These are phyloP conservation scores for Nakazawaea wickerhamii DNA, from an alignment of 805 yeast genomes.

Conservation along the genomic window DNA sequence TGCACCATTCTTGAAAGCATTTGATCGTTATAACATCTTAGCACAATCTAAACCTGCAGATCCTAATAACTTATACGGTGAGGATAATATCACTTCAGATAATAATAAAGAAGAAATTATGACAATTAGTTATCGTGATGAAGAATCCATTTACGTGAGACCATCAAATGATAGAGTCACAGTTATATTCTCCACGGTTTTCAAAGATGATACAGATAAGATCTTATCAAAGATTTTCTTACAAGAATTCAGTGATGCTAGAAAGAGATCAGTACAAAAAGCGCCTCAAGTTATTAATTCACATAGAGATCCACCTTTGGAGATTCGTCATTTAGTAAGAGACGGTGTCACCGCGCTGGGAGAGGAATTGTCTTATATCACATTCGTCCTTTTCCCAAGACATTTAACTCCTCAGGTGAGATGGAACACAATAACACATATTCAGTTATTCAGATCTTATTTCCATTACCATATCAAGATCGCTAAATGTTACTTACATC, in stretches of 20 bases:
- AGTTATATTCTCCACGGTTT: constrained; percentile 88
- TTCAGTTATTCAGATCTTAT: constrained; percentile 89
- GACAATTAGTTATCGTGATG: constrained; percentile 82
- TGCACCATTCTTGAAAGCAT: constrained; percentile 88
- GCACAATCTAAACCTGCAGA: constrained; percentile 35
- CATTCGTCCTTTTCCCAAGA: constrained; percentile 77
- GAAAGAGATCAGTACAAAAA: constrained; percentile 91
- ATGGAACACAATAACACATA: constrained; percentile 86
- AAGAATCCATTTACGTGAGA: constrained; percentile 83
- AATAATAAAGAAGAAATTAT: constrained; percentile 50
- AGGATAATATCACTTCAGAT: constrained; percentile 25
- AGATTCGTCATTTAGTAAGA: constrained; percentile 45
- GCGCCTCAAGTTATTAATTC: constrained; percentile 97
- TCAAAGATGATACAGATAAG: constrained; percentile 95
- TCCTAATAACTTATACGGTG: constrained; percentile 37
- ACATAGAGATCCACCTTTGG: constrained; percentile 89
- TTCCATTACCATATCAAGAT: constrained; percentile 99
- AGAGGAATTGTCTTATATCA: constrained; percentile 39
- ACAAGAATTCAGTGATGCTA: constrained; percentile 93
- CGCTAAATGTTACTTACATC: constrained; percentile 96
- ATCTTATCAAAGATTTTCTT: constrained; percentile 83
- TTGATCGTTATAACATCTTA: constrained; percentile 68
- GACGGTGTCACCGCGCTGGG: constrained; percentile 31
- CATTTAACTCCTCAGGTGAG: constrained; percentile 61
- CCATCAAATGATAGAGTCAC: constrained; percentile 96